Evolutionary conservation across 192 early-diverging fungal species (phyloP), one percentile per base, ranked within the genome.

Genomic region (Rhizophagus clarus): DNA sequence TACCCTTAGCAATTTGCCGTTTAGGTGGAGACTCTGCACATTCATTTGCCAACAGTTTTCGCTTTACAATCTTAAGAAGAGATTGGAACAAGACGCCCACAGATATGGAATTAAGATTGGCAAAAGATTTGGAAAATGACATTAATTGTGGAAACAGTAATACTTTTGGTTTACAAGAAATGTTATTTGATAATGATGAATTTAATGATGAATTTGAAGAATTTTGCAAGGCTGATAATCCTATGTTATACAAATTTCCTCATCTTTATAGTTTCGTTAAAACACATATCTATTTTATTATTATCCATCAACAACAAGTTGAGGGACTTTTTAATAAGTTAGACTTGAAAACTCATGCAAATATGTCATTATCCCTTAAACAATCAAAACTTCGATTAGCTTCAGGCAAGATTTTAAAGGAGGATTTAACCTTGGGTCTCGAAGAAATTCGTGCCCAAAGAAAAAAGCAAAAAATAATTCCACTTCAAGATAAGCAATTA

Each of bases 251-350:
- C 12, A 17, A 64, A 31, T 64, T 31, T 64, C 9, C 63, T 40
- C 14, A 42, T 20, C 8, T 71, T 8, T 71, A 71, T 9, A 60
- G 28, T 10, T 61, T 74, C 24, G 24, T 61, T 4, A 45, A 60
- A 60, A 60, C 10, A 4, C 2, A 40, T 15, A 74, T 74, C 12
- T 74, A 61, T 49, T 74, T 61, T 51, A 74, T 74, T 2, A 51
- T 74, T 26, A 61, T 74, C 28, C 24, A 74, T 5, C 51, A 60
- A 26, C 49, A 74, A 60, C 49, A 61, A 74, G 72, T 74, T 3
- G 14, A 74, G 24, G 72, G n/a, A 56, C 8, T 74, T 28, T 74
- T 74, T 20, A 61, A 74, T 32, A 71, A 71, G 45, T 34, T 45
- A 17, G 4, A 71, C 17, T n/a, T 71, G 45, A 71, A 71, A 71